Evolutionary conservation across 2,329 filamentous ascomycete genomes (phyloP).

Genomic region (Tetracladium maxilliforme): DNA sequence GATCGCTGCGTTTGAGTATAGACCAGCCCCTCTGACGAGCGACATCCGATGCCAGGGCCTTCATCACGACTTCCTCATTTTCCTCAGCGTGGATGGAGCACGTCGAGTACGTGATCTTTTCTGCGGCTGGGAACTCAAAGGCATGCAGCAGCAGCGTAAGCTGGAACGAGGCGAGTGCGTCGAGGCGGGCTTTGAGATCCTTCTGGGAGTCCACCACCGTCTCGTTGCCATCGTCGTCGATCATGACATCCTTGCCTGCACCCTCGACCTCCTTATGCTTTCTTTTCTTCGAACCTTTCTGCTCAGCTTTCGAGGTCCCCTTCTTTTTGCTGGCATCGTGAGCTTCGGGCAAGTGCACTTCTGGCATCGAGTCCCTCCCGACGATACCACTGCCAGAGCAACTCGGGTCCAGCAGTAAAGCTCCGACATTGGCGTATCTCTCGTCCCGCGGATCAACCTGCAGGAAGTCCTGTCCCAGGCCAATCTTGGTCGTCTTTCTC

Average conservation of each 20-base stretch:
- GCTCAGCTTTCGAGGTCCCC: slow-evolving; percentile 3
- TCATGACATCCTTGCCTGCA: slow-evolving; percentile 18
- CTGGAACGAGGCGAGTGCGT: slow-evolving; percentile 69
- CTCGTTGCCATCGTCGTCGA: slow-evolving; percentile 42
- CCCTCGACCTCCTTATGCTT: slow-evolving; percentile 12
- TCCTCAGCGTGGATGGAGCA: slow-evolving; percentile 81
- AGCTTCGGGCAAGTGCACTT: slow-evolving; percentile 50
- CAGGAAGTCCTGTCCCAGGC: slow-evolving; percentile 68
- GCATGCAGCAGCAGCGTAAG: slow-evolving; percentile 71
- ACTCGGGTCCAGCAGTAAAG: slow-evolving; percentile 78
- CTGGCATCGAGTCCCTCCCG: slow-evolving; percentile 65
- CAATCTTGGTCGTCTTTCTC: slow-evolving; percentile 48
- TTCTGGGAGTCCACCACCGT: slow-evolving; percentile 34
- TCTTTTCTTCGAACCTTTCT: slow-evolving; percentile 10
- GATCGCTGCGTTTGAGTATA: slow-evolving; percentile 55
- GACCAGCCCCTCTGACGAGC: slow-evolving; percentile 61
- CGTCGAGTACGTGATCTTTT: slow-evolving; percentile 77
- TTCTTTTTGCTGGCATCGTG: slow-evolving; percentile 4
- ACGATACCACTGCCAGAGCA: slow-evolving; percentile 95
- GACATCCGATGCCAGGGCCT: slow-evolving; percentile 51
- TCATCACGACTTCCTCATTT: slow-evolving; percentile 73
- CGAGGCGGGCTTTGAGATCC: slow-evolving; percentile 48
- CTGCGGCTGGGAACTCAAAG: slow-evolving; percentile 62
- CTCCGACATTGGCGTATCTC: slow-evolving; percentile 56
- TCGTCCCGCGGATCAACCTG: slow-evolving; percentile 50